phyloP scores from a whole-genome alignment of 805 yeast species.

The Schizosaccharomyces cryophilus region DNA sequence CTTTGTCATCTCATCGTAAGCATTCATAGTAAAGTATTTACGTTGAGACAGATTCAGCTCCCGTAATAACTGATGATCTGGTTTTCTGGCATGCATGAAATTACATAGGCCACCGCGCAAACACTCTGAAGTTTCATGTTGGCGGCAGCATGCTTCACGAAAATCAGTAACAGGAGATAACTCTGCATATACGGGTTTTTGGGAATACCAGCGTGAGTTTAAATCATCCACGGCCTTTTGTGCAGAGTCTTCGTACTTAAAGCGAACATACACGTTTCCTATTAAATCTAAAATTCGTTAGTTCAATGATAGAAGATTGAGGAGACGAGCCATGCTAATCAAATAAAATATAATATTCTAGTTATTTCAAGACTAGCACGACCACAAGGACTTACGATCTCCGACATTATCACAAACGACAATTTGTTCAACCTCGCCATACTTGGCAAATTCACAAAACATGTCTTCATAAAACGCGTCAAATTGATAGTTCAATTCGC shows the following conservation, averaged over 20 bases:
- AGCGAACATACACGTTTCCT: constrained; percentile 66
- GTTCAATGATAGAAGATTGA: neutral
- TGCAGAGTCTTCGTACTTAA: constrained; percentile 31
- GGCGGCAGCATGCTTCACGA: constrained; percentile 50
- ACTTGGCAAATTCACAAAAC: constrained; percentile 30
- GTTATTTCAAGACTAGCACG: too few species aligned
- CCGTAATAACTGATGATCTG: constrained; percentile 21
- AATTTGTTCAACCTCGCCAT: constrained; percentile 32
- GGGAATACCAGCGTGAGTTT: constrained; percentile 62
- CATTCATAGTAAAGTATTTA: constrained; percentile 4
- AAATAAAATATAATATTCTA: neutral
- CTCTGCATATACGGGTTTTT: constrained; percentile 56
- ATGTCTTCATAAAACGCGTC: constrained; percentile 49
- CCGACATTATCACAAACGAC: constrained; percentile 65
- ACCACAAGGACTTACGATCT: constrained; percentile 19
- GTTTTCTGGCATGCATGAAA: constrained; percentile 53
- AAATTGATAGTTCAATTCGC: constrained; percentile 23
- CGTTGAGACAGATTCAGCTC: constrained; percentile 15
- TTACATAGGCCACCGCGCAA: constrained; percentile 68
- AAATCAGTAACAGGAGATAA: constrained; percentile 50
- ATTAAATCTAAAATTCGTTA: constrained; percentile 21
- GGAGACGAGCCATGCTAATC: too few species aligned
- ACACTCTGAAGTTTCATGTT: constrained; percentile 38
- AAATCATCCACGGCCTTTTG: constrained; percentile 31
- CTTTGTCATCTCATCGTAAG: neutral